Conservation (phyloP, 2,329 filamentous ascomycete genomes). For the Leptographium wingfieldii region DNA sequence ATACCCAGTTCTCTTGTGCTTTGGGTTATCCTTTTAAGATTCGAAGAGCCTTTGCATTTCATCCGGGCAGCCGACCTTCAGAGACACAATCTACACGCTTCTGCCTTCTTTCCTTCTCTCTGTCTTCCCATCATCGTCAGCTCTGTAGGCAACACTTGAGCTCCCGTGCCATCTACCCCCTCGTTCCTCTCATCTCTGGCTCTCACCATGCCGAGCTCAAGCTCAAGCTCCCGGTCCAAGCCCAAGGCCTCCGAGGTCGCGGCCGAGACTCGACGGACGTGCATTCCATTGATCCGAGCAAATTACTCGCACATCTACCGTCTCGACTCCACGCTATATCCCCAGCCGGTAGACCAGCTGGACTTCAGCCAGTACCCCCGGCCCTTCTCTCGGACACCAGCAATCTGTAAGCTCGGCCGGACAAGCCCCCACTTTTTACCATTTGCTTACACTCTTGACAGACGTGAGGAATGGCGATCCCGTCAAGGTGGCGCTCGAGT, state of each 20-base stretch:
- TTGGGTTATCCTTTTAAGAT: too few species aligned
- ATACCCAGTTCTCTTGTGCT: too few species aligned
- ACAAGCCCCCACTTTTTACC: neutral
- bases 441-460: conserved; percentile 10
- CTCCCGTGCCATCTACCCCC: neutral
- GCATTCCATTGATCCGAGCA: conserved; percentile 51
- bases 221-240: conserved; percentile 25
- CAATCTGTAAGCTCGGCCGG: conserved; percentile 23
- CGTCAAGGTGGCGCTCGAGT: conserved; percentile 46
- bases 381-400: conserved; percentile 25
- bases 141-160: neutral
- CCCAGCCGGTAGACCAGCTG: conserved; percentile 36
- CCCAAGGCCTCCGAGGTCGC: conserved; percentile 58
- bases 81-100: neutral
- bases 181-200: neutral
- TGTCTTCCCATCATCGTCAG: neutral
- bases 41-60: too few species aligned
- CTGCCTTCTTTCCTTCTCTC: neutral
- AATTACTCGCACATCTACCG: conserved; percentile 42
- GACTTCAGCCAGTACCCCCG: conserved; percentile 22
- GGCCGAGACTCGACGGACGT: conserved; percentile 57
- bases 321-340: conserved; percentile 46
- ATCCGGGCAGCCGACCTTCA: too few species aligned
- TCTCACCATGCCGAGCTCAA: conserved; percentile 32
- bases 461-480: conserved; percentile 45